Percentiles rank a stretch among this genome's conserved stretches.
These are phyloP conservation scores for Discostella pseudostelligera DNA, from an alignment of 108 stramenopile species.

Conservation along the genomic window DNA sequence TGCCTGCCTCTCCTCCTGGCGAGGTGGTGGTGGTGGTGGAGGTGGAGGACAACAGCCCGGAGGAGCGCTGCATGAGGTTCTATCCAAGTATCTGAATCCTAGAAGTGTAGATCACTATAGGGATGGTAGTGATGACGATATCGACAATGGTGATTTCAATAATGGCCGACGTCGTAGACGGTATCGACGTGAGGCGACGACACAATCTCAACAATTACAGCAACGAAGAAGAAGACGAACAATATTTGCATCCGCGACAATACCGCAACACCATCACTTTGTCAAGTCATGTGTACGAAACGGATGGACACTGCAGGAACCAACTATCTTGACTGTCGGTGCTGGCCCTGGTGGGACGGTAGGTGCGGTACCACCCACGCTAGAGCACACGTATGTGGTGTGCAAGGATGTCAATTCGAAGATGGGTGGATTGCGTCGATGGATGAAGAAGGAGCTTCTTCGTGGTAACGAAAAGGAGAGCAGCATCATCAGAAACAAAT, in stretches of 20 bases:
- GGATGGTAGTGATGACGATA: slow-evolving; percentile 14
- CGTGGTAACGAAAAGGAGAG: background rate
- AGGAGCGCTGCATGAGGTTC: slow-evolving; percentile 72
- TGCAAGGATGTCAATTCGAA: slow-evolving; percentile 69
- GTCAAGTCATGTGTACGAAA: slow-evolving; percentile 80
- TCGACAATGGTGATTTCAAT: background rate
- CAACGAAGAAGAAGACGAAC: slow-evolving; percentile 63
- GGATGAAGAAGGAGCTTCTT: slow-evolving; percentile 63
- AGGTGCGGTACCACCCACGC: slow-evolving; percentile 79
- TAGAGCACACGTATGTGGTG: slow-evolving; percentile 81
- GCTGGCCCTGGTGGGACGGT: slow-evolving; percentile 79
- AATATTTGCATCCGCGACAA: slow-evolving; percentile 93
- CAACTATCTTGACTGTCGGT: slow-evolving; percentile 62
- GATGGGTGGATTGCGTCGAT: slow-evolving; percentile 65
- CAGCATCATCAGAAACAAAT: background rate
- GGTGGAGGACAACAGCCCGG: slow-evolving; percentile 23
- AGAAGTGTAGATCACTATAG: slow-evolving; percentile 54
- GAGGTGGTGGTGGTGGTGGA: slow-evolving; percentile 1
- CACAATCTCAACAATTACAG: background rate
- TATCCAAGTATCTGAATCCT: slow-evolving; percentile 79
- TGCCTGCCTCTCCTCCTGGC: slow-evolving; percentile 56
- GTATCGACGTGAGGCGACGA: slow-evolving; percentile 1
- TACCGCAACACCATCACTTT: slow-evolving; percentile 92
- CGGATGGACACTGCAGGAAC: slow-evolving; percentile 87
- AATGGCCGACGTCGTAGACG: background rate